Evolutionary conservation across 2,329 filamentous ascomycete genomes (phyloP).

Genomic region (Fusarium praegraminearum): DNA sequence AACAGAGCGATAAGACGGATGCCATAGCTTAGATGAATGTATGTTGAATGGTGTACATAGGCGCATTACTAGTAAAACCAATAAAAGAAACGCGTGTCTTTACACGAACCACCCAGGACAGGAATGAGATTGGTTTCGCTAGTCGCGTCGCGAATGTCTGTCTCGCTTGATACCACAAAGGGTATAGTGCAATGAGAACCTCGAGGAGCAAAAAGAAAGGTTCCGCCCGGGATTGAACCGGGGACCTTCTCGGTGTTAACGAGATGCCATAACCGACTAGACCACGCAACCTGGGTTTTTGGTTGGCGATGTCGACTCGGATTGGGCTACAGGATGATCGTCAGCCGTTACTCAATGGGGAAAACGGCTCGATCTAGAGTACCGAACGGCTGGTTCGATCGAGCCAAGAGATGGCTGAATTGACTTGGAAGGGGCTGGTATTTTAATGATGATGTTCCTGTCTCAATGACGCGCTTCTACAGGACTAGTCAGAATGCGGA

Average conservation of each 20-base stretch:
- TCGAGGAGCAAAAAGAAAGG: not conserved
- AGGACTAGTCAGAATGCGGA: not conserved
- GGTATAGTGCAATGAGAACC: not conserved
- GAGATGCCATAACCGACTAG: constrained; percentile 13
- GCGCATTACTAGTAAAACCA: not conserved
- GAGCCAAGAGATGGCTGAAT: not conserved
- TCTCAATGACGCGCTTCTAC: not conserved
- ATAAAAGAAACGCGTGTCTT: not conserved
- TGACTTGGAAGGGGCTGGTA: not conserved
- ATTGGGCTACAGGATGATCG: not conserved
- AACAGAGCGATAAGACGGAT: constrained; percentile 2
- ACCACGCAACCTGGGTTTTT: constrained; percentile 5
- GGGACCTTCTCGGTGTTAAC: constrained; percentile 22
- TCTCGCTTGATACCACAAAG: not conserved
- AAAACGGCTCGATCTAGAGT: not conserved
- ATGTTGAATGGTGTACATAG: not conserved
- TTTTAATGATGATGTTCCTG: not conserved
- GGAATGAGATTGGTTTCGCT: not conserved
- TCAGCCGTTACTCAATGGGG: not conserved
- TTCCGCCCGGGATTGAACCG: constrained; percentile 23
- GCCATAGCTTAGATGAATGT: not conserved
- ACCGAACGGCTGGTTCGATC: not conserved
- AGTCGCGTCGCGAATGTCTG: not conserved
- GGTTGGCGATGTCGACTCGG: not conserved
- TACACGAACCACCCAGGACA: not conserved